A percentile compares a stretch with the other conserved stretches of the same genome.
Conservation (phyloP, 257 asterid genomes). For the Petrea volubilis region DNA sequence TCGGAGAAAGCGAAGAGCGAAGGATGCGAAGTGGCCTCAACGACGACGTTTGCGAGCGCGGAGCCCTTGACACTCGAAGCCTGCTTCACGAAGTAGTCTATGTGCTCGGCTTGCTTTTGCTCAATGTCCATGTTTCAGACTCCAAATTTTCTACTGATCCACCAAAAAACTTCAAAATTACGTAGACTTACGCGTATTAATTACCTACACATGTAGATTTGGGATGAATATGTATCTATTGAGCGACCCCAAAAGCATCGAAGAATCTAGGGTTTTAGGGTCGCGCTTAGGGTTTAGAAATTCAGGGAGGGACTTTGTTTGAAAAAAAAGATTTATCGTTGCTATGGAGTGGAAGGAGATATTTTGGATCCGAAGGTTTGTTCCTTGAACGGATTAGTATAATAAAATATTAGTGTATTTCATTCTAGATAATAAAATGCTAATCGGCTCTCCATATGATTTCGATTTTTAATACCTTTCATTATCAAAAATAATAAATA, state of each 20-base stretch:
- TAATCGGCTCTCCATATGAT: too few species aligned
- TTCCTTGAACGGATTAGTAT: not conserved
- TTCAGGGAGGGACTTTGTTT: not conserved
- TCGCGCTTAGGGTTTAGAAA: slow-evolving; percentile 28
- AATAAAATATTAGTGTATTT: too few species aligned
- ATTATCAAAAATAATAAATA: too few species aligned
- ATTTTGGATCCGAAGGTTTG: not conserved
- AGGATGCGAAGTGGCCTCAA: slow-evolving; percentile 94
- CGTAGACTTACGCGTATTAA: slow-evolving; percentile 1
- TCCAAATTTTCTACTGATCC: slow-evolving; percentile 24
- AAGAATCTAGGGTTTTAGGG: slow-evolving; percentile 28
- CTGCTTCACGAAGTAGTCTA: slow-evolving; percentile 75
- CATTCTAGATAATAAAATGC: too few species aligned
- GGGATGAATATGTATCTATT: not conserved
- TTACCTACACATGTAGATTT: not conserved
- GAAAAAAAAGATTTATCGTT: not conserved
- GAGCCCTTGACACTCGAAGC: slow-evolving; percentile 58
- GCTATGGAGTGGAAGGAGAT: not conserved
- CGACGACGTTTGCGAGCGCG: slow-evolving; percentile 55
- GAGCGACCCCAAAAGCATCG: not conserved
- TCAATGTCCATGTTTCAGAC: slow-evolving; percentile 71
- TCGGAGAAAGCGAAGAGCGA: slow-evolving; percentile 95
- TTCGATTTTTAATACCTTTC: too few species aligned
- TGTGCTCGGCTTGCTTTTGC: slow-evolving; percentile 82
- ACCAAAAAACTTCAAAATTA: not conserved